Conservation (phyloP, 2,329 filamentous ascomycete species). For the Pseudogymnoascus destructans region DNA sequence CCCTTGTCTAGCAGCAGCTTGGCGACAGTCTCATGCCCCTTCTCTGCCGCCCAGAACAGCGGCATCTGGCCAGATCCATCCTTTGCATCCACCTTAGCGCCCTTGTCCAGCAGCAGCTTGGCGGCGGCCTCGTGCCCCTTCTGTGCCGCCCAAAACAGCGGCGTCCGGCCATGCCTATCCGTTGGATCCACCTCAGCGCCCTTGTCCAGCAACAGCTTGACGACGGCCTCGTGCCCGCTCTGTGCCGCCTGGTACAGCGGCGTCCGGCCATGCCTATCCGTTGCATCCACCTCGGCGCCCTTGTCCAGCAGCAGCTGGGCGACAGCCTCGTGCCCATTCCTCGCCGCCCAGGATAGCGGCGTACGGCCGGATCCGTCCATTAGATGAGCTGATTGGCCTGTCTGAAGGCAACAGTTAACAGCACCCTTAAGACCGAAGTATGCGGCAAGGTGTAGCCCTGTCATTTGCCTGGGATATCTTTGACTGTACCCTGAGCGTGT, state of each 20-base stretch:
- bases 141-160: no score
- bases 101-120: no score
- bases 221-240: background rate
- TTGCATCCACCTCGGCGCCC: no score
- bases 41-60: no score
- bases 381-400: slow-evolving; percentile 13
- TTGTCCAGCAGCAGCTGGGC: slow-evolving; percentile 15
- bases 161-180: no score
- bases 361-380: slow-evolving; percentile 18
- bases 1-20: no score
- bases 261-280: slow-evolving; percentile 11
- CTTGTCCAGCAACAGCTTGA: no score
- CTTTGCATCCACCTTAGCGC: no score
- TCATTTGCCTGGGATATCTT: slow-evolving; percentile 13
- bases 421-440: slow-evolving; percentile 17
- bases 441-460: slow-evolving; percentile 20
- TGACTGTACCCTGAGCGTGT: slow-evolving; percentile 10
- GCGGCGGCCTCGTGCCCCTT: no score
- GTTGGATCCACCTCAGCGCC: no score
- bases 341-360: background rate
- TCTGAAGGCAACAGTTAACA: background rate
- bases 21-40: no score
- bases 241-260: slow-evolving; percentile 17
- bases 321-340: slow-evolving; percentile 10
- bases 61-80: no score